phyloP scores from a whole-genome alignment of 225 moss, liverwort and hornwort species.

The Pseudisothecium myosuroides region DNA sequence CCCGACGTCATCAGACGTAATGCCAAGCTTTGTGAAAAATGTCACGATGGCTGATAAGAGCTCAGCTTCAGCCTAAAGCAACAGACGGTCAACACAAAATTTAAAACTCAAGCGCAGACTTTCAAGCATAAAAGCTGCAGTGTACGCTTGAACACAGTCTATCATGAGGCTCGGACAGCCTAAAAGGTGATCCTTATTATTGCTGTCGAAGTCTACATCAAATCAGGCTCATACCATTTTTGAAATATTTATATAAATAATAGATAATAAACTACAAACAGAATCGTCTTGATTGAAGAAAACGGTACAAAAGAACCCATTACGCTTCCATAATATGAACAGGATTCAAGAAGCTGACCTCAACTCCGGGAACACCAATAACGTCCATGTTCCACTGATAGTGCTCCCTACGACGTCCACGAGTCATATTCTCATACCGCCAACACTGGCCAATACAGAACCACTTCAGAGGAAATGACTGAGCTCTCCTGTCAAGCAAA shows the following conservation, averaged over 20 bases:
- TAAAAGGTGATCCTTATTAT: background rate
- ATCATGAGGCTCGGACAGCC: background rate
- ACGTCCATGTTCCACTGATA: slow-evolving; percentile 99
- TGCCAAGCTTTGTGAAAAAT: slow-evolving; percentile 61
- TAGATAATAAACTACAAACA: background rate
- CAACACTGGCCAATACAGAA: slow-evolving; percentile 96
- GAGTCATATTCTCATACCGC: slow-evolving; percentile 91
- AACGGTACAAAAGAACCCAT: background rate
- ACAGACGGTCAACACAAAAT: background rate
- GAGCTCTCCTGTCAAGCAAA: slow-evolving; percentile 50
- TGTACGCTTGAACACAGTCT: background rate
- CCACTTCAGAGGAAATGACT: slow-evolving; percentile 85
- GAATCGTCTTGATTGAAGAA: background rate
- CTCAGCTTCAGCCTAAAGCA: slow-evolving; percentile 83
- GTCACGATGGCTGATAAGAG: slow-evolving; percentile 72
- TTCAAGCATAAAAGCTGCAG: background rate
- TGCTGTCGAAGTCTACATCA: background rate
- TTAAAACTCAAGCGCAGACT: background rate
- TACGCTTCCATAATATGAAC: background rate
- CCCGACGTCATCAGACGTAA: slow-evolving; percentile 70
- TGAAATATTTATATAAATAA: background rate
- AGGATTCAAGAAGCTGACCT: slow-evolving; percentile 24
- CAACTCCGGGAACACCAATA: slow-evolving; percentile 75
- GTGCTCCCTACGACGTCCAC: slow-evolving; percentile 86
- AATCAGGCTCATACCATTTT: background rate